phyloP scores from a whole-genome alignment of 768 basidiomycete genomes.

The Coprinellus aureogranulatus region DNA sequence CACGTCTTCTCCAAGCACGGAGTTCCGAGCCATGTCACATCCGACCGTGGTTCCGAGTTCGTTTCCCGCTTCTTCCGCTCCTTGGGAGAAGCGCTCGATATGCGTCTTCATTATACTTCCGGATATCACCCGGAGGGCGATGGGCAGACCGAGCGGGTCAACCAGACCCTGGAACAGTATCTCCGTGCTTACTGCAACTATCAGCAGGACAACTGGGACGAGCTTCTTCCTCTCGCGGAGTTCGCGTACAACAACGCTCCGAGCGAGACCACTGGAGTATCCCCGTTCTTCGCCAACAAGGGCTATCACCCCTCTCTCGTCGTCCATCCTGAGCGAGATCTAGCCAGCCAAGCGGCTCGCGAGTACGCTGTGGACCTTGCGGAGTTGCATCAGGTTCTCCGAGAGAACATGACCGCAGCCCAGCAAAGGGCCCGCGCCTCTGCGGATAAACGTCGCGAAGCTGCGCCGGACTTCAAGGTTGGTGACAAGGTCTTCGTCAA shows the following conservation, averaged over 20 bases:
- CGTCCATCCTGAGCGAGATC: constrained; percentile 30
- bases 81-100: constrained; percentile 12
- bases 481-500: no score
- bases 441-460: no score
- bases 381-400: no score
- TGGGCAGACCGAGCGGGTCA: constrained; percentile 22
- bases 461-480: no score
- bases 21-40: constrained; percentile 30
- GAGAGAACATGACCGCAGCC: no score
- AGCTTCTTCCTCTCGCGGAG: constrained; percentile 37
- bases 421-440: no score
- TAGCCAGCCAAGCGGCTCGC: constrained; percentile 26
- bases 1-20: constrained; percentile 35
- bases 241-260: constrained; percentile 39
- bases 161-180: constrained; percentile 36
- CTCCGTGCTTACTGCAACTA: constrained; percentile 33
- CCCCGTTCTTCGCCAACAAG: constrained; percentile 37
- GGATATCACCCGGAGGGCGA: constrained; percentile 20
- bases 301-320: constrained; percentile 32
- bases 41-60: constrained; percentile 30
- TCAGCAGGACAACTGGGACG: constrained; percentile 43
- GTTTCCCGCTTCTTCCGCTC: constrained; percentile 28
- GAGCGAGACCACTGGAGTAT: constrained; percentile 30
- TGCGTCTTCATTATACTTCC: constrained; percentile 13
- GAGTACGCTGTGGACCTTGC: constrained; percentile 26